Evolutionary conservation across 441 rosid genomes (phyloP), one percentile per base, ranked within the genome.

Genomic region (Francoa sonchifolia): DNA sequence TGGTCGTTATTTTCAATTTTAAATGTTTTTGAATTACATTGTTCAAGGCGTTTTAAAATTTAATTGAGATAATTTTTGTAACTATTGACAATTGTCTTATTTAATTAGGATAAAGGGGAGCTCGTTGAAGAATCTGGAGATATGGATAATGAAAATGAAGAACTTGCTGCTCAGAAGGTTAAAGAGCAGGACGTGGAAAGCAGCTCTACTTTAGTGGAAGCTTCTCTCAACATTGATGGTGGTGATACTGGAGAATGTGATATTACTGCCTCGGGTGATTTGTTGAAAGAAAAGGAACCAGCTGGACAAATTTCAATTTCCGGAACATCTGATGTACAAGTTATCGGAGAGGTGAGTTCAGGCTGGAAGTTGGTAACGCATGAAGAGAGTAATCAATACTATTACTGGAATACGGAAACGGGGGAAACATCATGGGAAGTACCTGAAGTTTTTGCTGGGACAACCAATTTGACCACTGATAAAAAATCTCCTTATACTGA

Each of bases 401-500:
- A 90, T 63, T 90, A 90, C 71, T 90, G 99, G 99, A 90, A 90
- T 55, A 64, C 63, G 47, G 88, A 65, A 68, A 90, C 96, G 34
- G 99, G 99, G 48, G 94, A 90, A 73, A 90, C 99, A 27, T 82
- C 95, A 9, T 90, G 99, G 99, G 96, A 82, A 47, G 53, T 74
- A 46, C 99, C 96, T 38, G 68, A 44, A 19, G 67, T 46, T 51
- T 66, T 72, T 41, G 59, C 61, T 40, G 76, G 65, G 53, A 47
- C 61, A 44, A 61, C 65, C 15, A 39, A 57, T 40, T 55, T 47
- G 12, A 41, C 41, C 44, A 45, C 54, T 22, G 56, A 67, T 52
- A 50, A 39, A 41, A 36, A 22, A 36, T 30, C 57, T 32, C 47
- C 52, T 54, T 55, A 46, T 30, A 37, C 57, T 42, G 76, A 58